phyloP scores from a whole-genome alignment of 2,329 filamentous ascomycete species.

The Tolypocladium guangdongense region DNA sequence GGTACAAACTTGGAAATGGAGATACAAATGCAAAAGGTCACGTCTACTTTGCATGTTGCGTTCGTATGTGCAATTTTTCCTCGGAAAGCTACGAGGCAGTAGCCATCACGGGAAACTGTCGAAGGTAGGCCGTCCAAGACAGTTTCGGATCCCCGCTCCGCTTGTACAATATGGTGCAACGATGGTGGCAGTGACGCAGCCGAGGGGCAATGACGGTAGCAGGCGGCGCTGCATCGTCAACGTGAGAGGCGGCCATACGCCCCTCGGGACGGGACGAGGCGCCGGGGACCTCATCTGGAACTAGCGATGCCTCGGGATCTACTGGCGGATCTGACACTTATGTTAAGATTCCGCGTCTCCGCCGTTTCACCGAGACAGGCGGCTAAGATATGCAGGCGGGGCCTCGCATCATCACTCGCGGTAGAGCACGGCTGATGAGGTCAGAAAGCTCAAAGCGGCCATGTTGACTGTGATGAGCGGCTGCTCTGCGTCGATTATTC shows the following conservation, averaged over 20 bases:
- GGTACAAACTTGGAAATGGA: background rate
- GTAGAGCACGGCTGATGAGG: too few species aligned
- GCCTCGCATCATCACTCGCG: background rate
- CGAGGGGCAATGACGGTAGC: too few species aligned
- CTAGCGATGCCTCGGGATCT: background rate
- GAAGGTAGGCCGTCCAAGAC: background rate
- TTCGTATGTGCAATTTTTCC: background rate
- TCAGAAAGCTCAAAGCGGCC: background rate
- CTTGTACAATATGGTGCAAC: background rate
- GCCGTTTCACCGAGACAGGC: background rate
- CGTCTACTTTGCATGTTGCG: background rate
- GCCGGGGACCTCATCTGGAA: too few species aligned
- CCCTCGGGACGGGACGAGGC: background rate
- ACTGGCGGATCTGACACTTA: background rate
- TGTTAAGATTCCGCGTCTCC: background rate
- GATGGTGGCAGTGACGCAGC: background rate
- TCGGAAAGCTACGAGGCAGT: background rate
- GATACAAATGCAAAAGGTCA: background rate
- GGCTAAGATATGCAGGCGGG: too few species aligned
- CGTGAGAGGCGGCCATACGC: background rate
- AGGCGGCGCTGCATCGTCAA: background rate
- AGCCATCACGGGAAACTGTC: background rate
- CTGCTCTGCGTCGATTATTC: background rate
- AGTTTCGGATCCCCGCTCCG: background rate
- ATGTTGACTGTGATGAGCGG: background rate